Evolutionary conservation across 495 filamentous ascomycete species (phyloP), one percentile per base, ranked within the genome.

Genomic region (Tuber brumale): DNA sequence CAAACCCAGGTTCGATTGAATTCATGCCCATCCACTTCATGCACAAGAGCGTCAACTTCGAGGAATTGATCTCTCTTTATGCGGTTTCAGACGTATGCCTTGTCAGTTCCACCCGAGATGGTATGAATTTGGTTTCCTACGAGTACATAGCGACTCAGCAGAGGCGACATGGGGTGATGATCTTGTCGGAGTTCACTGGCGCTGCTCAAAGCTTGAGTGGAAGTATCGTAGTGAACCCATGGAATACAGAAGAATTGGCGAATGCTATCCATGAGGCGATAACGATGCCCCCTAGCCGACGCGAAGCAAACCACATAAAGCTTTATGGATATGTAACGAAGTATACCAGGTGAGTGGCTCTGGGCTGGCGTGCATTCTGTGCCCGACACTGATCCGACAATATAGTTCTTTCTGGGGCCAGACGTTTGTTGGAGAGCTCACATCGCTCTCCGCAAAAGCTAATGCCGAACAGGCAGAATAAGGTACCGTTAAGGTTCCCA

Each of bases 91-190:
- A 97, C 83, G 92, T 92, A 69, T 98, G 94, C 82, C 87, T 98
- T 9, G 91, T 97, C 71, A 92, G 92, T 21, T 97, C 94, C 0
- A 96, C 92, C 1, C 88, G 94, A n/a, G 95, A 97, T 81, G 95
- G 95, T 75, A 97, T 98, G 95, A 98, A 98, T 82, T 89, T 97
- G 16, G 95, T 98, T 39, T 94, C 92, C 37, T 97, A 94, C 85
- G 95, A 98, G 84, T 98, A 97, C 84, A 94, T 97, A 71, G 94
- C 95, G 3, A 93, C 91, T 45, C 95, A 97, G 81, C 86, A 91
- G 76, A 88, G 94, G 77, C 88, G 91, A 16, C 91, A 96, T 81
- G 95, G 95, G 10, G 91, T 93, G 7, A 91, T 98, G 87, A 92
- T 97, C 37, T 88, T 98, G 16, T 97, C 94, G 70, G 94, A 97